Evolutionary conservation across 2,329 filamentous ascomycete species (phyloP).

Genomic region (Boeremia lycopersici): DNA sequence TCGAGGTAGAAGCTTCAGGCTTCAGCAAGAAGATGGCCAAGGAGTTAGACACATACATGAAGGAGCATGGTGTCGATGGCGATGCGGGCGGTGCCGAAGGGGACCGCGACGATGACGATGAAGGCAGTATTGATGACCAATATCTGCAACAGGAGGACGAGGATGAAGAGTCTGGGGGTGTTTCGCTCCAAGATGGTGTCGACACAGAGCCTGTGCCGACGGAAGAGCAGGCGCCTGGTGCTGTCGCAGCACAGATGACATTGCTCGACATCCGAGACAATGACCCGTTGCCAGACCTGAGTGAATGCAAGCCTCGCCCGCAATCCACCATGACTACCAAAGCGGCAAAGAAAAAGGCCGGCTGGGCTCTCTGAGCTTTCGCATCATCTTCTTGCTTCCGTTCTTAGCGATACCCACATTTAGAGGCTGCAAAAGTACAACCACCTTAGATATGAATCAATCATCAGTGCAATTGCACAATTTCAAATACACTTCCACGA

Average conservation of each 20-base stretch:
- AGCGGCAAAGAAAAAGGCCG: conserved; percentile 45
- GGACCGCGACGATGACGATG: conserved; percentile 26
- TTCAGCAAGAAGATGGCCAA: conserved; percentile 98
- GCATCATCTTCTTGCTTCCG: neutral
- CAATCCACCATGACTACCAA: conserved; percentile 40
- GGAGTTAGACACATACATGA: conserved; percentile 89
- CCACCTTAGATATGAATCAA: conserved; percentile 3
- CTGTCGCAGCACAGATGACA: conserved; percentile 41
- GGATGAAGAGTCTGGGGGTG: neutral
- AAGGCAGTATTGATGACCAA: conserved; percentile 19
- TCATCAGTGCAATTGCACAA: neutral
- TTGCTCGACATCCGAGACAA: conserved; percentile 46
- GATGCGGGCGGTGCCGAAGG: conserved; percentile 51
- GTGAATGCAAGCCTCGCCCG: conserved; percentile 35
- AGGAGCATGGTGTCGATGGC: conserved; percentile 67
- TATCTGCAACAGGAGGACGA: conserved; percentile 6
- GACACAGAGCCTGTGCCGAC: neutral
- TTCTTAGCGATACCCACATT: conserved; percentile 27
- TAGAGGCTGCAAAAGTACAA: conserved; percentile 3
- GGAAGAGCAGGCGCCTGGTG: conserved; percentile 10
- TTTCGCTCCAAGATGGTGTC: neutral
- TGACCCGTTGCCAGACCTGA: conserved; percentile 41
- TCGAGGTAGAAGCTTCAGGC: conserved; percentile 87
- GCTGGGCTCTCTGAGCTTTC: conserved; percentile 36
- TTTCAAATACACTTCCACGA: neutral